These are phyloP conservation scores for Rosa rugosa DNA, from an alignment of 306 rosid species.

Conservation along the genomic window DNA sequence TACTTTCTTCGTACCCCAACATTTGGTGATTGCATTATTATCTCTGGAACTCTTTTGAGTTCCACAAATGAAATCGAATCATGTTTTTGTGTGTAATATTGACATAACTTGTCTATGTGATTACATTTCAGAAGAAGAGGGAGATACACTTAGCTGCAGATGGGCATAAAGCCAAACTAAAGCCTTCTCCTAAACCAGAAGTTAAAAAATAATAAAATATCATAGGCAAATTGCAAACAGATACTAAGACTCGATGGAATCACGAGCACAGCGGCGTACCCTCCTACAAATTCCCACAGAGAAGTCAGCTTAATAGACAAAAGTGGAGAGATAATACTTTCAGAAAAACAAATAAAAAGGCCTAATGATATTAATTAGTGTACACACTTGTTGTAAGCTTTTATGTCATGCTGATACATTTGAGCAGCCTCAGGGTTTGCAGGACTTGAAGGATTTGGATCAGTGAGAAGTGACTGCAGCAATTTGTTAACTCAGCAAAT, in stretches of 20 bases:
- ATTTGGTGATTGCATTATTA: neutral
- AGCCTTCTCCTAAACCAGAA: neutral
- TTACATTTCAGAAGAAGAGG: constrained; percentile 14
- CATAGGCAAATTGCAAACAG: neutral
- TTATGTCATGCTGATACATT: constrained; percentile 30
- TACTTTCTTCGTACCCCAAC: neutral
- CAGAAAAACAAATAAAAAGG: neutral
- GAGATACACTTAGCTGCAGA: neutral
- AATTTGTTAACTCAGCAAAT: neutral
- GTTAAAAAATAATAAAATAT: neutral
- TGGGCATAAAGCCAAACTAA: neutral
- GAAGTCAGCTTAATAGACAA: neutral
- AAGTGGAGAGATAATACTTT: neutral
- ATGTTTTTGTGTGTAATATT: constrained; percentile 7
- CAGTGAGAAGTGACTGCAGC: constrained; percentile 34
- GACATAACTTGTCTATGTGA: constrained; percentile 5
- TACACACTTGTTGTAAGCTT: constrained; percentile 35
- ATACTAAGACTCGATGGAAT: constrained; percentile 33
- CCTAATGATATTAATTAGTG: neutral
- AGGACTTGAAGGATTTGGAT: constrained; percentile 36
- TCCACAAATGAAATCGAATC: neutral
- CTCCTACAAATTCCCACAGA: constrained; percentile 27
- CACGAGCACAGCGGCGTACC: constrained; percentile 32
- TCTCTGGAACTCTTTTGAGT: constrained; percentile 1
- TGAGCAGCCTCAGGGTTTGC: constrained; percentile 38